These are phyloP conservation scores for Anisodus acutangulus DNA, from an alignment of 257 asterid genomes.

Conservation along the genomic window DNA sequence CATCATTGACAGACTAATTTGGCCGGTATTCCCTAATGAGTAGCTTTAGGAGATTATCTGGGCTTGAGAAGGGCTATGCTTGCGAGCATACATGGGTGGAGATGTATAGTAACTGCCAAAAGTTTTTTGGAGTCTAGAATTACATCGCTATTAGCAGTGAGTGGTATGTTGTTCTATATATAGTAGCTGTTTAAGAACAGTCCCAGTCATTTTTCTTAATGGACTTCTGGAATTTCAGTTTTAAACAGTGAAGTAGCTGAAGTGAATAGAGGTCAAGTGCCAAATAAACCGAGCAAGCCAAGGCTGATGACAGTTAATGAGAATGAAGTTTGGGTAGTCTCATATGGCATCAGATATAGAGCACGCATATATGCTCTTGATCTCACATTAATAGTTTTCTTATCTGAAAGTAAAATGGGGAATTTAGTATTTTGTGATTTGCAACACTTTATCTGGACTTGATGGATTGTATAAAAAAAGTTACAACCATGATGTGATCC, in stretches of 20 bases:
- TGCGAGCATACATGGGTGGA: too few species aligned
- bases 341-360: neutral
- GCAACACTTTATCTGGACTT: neutral
- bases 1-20: too few species aligned
- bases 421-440: neutral
- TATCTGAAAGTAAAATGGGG: neutral
- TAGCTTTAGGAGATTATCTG: too few species aligned
- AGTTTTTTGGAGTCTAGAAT: too few species aligned
- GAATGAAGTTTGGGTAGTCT: neutral
- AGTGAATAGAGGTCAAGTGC: neutral
- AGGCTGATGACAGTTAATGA: neutral
- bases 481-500: conserved; percentile 2
- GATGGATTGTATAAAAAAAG: neutral
- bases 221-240: neutral
- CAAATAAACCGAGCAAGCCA: neutral
- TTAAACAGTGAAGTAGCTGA: neutral
- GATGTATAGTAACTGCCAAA: too few species aligned
- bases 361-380: neutral
- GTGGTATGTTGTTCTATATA: too few species aligned
- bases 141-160: too few species aligned
- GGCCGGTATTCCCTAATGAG: too few species aligned
- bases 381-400: neutral
- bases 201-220: neutral
- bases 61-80: too few species aligned
- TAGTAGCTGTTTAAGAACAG: neutral